A percentile compares a stretch with the other conserved stretches of the same genome.
phyloP scores from a whole-genome alignment of 1,284 basidiomycete species.

The Microbotryomycetes sp. region DNA sequence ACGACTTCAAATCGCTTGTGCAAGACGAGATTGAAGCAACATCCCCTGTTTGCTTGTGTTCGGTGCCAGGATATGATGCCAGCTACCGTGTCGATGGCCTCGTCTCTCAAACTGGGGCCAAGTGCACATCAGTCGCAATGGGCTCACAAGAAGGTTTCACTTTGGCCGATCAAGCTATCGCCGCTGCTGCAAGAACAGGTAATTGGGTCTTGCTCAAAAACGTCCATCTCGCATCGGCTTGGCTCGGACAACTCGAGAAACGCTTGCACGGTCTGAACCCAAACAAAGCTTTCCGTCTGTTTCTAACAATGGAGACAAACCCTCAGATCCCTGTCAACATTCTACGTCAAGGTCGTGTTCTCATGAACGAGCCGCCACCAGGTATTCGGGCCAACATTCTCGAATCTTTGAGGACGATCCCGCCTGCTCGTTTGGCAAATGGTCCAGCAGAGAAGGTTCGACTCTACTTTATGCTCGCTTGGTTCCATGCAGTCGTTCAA shows the following conservation, averaged over 20 bases:
- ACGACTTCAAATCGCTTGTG: slow-evolving; percentile 70
- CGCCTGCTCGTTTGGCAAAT: slow-evolving; percentile 56
- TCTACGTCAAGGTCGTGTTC: slow-evolving; percentile 82
- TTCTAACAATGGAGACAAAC: slow-evolving; percentile 94
- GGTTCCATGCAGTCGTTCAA: slow-evolving; percentile 96
- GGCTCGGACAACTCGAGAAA: slow-evolving; percentile 92
- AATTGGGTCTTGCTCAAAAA: slow-evolving; percentile 94
- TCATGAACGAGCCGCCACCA: slow-evolving; percentile 96
- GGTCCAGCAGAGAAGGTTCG: slow-evolving; percentile 87
- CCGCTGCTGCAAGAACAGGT: slow-evolving; percentile 78
- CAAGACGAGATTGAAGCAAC: slow-evolving; percentile 66
- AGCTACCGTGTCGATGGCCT: slow-evolving; percentile 89
- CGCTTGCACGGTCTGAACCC: slow-evolving; percentile 87
- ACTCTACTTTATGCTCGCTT: slow-evolving; percentile 80
- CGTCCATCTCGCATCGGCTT: slow-evolving; percentile 85
- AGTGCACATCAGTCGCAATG: slow-evolving; percentile 86
- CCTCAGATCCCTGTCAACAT: slow-evolving; percentile 90
- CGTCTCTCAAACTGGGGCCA: slow-evolving; percentile 57
- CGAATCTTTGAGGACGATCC: slow-evolving; percentile 76
- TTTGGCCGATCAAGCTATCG: slow-evolving; percentile 88
- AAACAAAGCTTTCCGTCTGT: slow-evolving; percentile 82
- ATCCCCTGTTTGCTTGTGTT: slow-evolving; percentile 82
- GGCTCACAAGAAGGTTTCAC: slow-evolving; percentile 96
- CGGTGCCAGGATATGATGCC: slow-evolving; percentile 93
- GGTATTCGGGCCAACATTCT: slow-evolving; percentile 90